phyloP scores from a whole-genome alignment of 768 basidiomycete genomes.

The Russula brevipes region DNA sequence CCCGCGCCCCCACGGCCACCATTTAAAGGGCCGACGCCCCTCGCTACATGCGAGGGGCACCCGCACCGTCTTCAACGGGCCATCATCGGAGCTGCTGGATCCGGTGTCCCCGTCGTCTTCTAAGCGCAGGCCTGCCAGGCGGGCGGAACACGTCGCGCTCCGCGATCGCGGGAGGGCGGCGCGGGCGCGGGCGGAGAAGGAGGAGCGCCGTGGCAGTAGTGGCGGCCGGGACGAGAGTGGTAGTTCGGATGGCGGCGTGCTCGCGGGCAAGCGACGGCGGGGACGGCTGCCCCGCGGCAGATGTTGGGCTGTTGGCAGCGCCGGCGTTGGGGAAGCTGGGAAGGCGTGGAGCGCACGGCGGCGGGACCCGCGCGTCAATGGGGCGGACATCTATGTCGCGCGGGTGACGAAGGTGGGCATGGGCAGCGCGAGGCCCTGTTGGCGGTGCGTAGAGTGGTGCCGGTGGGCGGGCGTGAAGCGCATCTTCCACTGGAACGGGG shows the following conservation, averaged over 20 bases:
- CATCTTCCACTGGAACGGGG: constrained; percentile 48
- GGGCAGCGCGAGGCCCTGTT: constrained; percentile 50
- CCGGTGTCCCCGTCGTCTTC: not conserved
- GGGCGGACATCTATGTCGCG: constrained; percentile 52
- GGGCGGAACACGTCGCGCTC: no score
- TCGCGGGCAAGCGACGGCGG: not conserved
- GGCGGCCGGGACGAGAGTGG: no score
- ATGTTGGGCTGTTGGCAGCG: constrained; percentile 4
- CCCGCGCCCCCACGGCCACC: constrained; percentile 12
- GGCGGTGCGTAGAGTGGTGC: constrained; percentile 54
- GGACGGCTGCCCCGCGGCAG: not conserved
- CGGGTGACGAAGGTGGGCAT: constrained; percentile 46
- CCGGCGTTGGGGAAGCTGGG: constrained; percentile 21
- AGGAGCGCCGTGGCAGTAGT: not conserved
- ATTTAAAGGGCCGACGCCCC: constrained; percentile 24
- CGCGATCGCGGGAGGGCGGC: no score
- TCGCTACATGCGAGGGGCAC: constrained; percentile 6
- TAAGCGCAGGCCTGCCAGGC: no score
- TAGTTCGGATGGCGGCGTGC: not conserved
- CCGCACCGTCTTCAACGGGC: constrained; percentile 13
- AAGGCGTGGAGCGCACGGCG: constrained; percentile 35
- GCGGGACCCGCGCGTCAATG: constrained; percentile 42
- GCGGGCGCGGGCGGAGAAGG: no score
- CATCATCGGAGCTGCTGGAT: not conserved
- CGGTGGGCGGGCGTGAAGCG: constrained; percentile 53